phyloP scores from a whole-genome alignment of 1,284 basidiomycete species.

The Microbotryomycetes sp. region DNA sequence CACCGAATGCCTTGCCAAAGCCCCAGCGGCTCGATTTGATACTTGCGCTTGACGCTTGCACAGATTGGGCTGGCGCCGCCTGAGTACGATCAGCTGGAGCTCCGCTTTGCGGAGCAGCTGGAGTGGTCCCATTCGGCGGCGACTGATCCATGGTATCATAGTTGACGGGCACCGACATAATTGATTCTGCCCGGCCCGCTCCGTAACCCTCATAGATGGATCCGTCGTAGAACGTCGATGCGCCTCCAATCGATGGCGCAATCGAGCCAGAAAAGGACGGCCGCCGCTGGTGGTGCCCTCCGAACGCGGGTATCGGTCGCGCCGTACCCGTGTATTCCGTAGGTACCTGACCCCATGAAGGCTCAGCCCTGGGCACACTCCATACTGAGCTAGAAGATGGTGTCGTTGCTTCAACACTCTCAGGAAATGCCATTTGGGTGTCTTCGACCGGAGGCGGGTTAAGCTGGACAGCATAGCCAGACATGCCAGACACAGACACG shows the following conservation, averaged over 20 bases:
- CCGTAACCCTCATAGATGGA: conserved; percentile 35
- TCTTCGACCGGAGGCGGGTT: not conserved
- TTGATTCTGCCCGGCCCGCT: conserved; percentile 21
- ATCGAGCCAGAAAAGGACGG: conserved; percentile 10
- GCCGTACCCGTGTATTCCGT: not conserved
- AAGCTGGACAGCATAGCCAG: not conserved
- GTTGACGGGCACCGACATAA: conserved; percentile 29
- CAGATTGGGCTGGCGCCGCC: too few relatives aligned
- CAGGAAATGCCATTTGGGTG: not conserved
- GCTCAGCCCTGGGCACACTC: not conserved
- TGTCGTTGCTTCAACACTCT: not conserved
- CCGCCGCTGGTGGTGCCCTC: not conserved
- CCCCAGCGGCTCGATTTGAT: conserved; percentile 8
- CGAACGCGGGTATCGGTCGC: conserved; percentile 3
- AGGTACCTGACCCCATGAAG: not conserved
- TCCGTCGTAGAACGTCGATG: conserved; percentile 36
- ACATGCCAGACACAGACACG: not conserved
- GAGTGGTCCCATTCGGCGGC: not conserved
- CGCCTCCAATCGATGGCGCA: conserved; percentile 18
- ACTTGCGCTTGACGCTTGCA: not conserved
- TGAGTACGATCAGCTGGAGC: not conserved
- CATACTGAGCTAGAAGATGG: not conserved
- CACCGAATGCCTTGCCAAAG: not conserved
- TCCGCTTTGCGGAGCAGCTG: not conserved
- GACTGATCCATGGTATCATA: conserved; percentile 7